Conservation (phyloP, 2,329 filamentous ascomycete genomes). For the Aspergillus sergii region DNA sequence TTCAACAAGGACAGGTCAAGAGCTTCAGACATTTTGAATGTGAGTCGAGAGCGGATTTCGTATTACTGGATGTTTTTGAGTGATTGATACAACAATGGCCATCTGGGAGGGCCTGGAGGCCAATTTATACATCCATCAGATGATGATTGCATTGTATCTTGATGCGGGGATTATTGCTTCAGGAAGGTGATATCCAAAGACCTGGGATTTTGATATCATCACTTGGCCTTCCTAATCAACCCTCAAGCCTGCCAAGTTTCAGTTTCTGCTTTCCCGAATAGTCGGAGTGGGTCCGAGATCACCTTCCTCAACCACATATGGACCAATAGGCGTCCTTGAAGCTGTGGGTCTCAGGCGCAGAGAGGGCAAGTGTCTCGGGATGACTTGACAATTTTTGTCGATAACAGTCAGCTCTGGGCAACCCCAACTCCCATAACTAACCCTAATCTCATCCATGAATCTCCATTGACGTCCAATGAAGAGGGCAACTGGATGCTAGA, state of each 20-base stretch:
- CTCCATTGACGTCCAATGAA: no score
- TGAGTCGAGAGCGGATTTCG: not conserved
- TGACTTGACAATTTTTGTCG: not conserved
- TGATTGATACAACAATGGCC: not conserved
- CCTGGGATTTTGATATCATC: not conserved
- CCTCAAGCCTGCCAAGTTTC: no score
- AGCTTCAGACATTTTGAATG: not conserved
- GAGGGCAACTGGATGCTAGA: no score
- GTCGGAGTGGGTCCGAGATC: not conserved
- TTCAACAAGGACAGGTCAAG: not conserved
- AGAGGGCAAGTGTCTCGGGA: not conserved
- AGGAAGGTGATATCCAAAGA: not conserved
- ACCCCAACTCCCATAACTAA: no score
- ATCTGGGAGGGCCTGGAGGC: not conserved
- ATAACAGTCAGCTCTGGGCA: no score
- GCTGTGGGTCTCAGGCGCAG: not conserved
- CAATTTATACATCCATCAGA: not conserved
- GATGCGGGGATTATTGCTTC: not conserved
- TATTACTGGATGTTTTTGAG: not conserved
- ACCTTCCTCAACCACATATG: not conserved
- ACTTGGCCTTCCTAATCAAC: not conserved
- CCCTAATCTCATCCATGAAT: no score
- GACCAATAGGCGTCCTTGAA: rapidly evolving
- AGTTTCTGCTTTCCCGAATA: not conserved
- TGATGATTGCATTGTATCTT: not conserved